Conservation (phyloP, 2,329 filamentous ascomycete species). For the Pseudogymnoascus pannorum region DNA sequence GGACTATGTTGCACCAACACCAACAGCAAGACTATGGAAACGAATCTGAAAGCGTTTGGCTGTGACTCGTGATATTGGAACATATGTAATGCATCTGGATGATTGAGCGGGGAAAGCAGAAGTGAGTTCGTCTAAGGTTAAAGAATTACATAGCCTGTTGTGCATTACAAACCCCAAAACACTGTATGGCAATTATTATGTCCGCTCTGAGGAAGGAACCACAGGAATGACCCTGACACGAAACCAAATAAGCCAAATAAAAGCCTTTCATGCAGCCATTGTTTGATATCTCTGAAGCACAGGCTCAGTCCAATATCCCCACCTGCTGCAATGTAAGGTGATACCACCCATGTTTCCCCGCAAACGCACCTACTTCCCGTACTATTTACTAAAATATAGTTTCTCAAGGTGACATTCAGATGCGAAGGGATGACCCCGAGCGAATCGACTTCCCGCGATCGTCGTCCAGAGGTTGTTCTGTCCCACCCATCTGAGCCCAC, state of each 20-base stretch:
- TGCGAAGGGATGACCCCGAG: neutral
- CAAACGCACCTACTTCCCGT: neutral
- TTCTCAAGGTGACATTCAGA: neutral
- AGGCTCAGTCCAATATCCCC: neutral
- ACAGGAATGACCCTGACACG: neutral
- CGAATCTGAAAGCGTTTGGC: neutral
- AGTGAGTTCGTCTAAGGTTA: no score
- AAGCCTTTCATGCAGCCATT: neutral
- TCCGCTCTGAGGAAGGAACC: neutral
- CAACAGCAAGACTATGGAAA: neutral
- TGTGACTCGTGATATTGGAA: neutral
- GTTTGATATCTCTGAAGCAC: neutral
- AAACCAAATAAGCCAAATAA: neutral
- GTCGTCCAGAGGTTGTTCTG: neutral
- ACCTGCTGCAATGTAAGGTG: neutral
- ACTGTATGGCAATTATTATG: neutral
- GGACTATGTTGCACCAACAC: neutral
- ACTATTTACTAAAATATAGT: neutral
- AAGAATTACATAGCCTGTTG: neutral
- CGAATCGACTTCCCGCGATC: neutral
- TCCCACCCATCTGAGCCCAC: neutral
- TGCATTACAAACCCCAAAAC: neutral
- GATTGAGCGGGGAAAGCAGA: neutral
- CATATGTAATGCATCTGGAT: neutral
- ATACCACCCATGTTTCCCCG: neutral